Evolutionary conservation across 371 early-diverging fungal genomes (phyloP).

Genomic region (Mucor saturninus): DNA sequence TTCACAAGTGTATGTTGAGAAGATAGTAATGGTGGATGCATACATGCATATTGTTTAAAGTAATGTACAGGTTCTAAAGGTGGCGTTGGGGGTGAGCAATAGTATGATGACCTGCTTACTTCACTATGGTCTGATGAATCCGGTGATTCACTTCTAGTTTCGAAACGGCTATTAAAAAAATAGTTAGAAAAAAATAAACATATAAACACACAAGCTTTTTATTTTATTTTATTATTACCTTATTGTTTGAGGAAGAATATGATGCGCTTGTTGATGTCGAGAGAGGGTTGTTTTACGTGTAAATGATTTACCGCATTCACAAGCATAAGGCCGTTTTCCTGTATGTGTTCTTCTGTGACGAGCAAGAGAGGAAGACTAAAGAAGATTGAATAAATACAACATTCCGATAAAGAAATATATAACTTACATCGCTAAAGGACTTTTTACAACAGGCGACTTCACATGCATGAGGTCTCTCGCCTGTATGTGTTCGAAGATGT

Average conservation of each 20-base stretch:
- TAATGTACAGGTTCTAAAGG: conserved; percentile 1
- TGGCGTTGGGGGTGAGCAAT: conserved; percentile 6
- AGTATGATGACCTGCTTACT: conserved; percentile 8
- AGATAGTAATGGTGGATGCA: conserved; percentile 12
- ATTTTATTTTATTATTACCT: neutral
- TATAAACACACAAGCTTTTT: too few relatives aligned
- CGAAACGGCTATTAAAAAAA: neutral
- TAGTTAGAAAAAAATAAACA: neutral
- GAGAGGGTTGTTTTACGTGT: conserved; percentile 72
- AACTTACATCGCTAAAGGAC: conserved; percentile 59
- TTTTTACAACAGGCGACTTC: conserved; percentile 60
- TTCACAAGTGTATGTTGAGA: neutral
- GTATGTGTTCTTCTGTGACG: conserved; percentile 56
- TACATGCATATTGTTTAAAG: conserved; percentile 15
- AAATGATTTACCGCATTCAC: conserved; percentile 63
- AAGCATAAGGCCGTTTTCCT: conserved; percentile 49
- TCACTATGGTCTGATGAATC: conserved; percentile 15
- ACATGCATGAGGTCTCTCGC: conserved; percentile 79
- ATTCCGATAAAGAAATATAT: neutral
- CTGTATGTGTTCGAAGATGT: conserved; percentile 80
- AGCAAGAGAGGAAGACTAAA: conserved; percentile 52
- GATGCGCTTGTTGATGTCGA: conserved; percentile 57
- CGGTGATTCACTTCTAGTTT: conserved; percentile 18
- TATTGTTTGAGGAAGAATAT: conserved; percentile 8
- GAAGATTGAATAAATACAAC: too few relatives aligned